Evolutionary conservation across 768 basidiomycete species (phyloP).

Genomic region (Lentinula guzmanii): DNA sequence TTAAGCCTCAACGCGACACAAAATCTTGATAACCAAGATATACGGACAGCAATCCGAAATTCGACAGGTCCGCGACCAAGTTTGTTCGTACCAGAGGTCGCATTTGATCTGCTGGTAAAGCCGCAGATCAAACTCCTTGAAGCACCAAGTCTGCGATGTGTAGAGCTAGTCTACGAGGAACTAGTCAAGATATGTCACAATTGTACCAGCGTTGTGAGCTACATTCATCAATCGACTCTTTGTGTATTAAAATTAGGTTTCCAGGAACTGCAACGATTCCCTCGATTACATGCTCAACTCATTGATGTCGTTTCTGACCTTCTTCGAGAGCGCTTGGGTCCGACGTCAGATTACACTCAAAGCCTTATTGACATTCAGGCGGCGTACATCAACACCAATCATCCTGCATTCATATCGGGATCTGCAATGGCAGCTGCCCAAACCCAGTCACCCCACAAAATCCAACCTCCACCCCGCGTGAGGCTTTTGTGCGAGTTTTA

Average conservation of each 20-base stretch:
- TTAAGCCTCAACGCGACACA: constrained; percentile 84
- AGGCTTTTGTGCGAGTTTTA: constrained; percentile 19
- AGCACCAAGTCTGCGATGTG: constrained; percentile 90
- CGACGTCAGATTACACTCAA: constrained; percentile 94
- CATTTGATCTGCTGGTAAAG: constrained; percentile 95
- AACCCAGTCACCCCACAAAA: constrained; percentile 30
- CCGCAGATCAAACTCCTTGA: constrained; percentile 97
- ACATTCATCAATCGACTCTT: not conserved
- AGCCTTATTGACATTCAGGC: constrained; percentile 96
- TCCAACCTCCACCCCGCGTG: constrained; percentile 47
- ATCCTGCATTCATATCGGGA: constrained; percentile 87
- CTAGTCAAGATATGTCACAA: constrained; percentile 99
- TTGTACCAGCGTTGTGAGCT: constrained; percentile 79
- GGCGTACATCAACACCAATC: constrained; percentile 99
- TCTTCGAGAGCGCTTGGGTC: constrained; percentile 89
- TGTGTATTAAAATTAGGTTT: not conserved
- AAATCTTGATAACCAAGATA: constrained; percentile 90
- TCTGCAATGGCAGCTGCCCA: constrained; percentile 46
- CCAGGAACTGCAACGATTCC: constrained; percentile 95
- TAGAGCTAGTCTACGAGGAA: constrained; percentile 98
- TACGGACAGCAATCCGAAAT: constrained; percentile 96
- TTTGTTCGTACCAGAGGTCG: constrained; percentile 94
- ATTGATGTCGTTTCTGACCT: constrained; percentile 98
- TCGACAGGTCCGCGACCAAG: constrained; percentile 96
- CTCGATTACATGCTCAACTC: constrained; percentile 84